A percentile compares a stretch with the other conserved stretches of the same genome.
Conservation (phyloP, 164 flowering plant genomes). For the Liriodendron chinense region DNA sequence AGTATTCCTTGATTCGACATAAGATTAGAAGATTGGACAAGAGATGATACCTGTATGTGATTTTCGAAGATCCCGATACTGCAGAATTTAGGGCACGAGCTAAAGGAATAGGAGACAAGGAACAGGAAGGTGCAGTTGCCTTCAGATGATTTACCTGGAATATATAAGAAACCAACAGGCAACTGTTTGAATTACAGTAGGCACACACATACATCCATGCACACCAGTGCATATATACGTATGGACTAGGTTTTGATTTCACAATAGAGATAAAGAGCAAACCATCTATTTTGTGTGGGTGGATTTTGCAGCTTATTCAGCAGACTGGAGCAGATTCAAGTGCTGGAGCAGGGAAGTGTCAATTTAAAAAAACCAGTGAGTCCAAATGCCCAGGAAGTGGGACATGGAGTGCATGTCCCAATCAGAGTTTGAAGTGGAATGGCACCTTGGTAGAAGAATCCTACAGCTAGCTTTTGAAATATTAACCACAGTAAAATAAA, state of each 20-base stretch:
- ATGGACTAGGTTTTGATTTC: too few species aligned
- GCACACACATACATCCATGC: background rate
- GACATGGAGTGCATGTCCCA: background rate
- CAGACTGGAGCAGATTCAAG: background rate
- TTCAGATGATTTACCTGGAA: constrained; percentile 54
- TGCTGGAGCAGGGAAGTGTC: background rate
- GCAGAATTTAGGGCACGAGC: constrained; percentile 40
- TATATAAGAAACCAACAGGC: constrained; percentile 8
- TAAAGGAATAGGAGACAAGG: constrained; percentile 43
- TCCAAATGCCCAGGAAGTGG: background rate
- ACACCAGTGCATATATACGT: too few species aligned
- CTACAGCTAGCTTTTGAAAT: background rate
- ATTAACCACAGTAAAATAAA: background rate
- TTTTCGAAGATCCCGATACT: constrained; percentile 61
- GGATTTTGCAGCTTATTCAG: too few species aligned
- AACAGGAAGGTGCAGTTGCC: constrained; percentile 47
- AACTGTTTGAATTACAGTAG: background rate
- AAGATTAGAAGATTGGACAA: background rate
- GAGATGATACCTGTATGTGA: constrained; percentile 67
- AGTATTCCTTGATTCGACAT: background rate
- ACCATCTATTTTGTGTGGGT: too few species aligned
- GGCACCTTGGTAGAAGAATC: background rate
- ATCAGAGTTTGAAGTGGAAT: background rate
- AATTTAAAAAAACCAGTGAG: background rate
- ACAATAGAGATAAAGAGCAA: too few species aligned